Evolutionary conservation across 108 stramenopile genomes (phyloP), one percentile per base, ranked within the genome.

Genomic region (Cyclotella baltica): DNA sequence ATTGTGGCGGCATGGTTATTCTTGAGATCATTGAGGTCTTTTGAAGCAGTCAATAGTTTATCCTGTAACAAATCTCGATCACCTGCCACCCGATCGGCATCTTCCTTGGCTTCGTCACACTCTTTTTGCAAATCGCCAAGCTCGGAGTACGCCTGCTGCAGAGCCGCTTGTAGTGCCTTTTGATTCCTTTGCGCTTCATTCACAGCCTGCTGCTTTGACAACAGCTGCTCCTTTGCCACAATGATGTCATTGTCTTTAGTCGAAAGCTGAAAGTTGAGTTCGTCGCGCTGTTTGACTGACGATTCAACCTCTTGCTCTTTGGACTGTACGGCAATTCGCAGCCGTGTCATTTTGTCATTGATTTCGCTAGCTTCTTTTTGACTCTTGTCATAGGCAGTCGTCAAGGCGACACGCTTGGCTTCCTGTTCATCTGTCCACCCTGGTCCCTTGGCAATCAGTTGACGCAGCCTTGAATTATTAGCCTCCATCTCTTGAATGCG

Each of bases 371-470:
- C 70, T 34, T 72, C 70, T 18, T 29, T 52, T 35, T 51, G 70
- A 30, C 56, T 37, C 22, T 57, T 55, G 0, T 72, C 56, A 51
- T 52, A 33, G 0, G 70, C 55, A 4, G n/a, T 18, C 28, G 70
- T 20, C 5, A 72, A 28, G 4, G 35, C 3, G 29, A 0, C 1
- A 2, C 56, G 37, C 56, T 37, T 0, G 22, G 16, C 23, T 29
- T 38, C 40, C 33, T 72, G 70, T 6, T 72, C 70, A 3, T 36
- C 34, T 28, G 55, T 72, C 70, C 55, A 58, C 11, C 70, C 70
- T 16, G 70, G 20, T 4, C 70, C 70, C 40, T 57, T 40, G 19
- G 35, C 53, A 51, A 72, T 58, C 56, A 18, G 28, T 37, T 19
- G 35, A 1, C 31, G 27, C 31, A 57, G 20, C 28, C 40, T 23